A percentile compares a stretch with the other conserved stretches of the same genome.
Evolutionary conservation across 345 rosid species (phyloP).

Genomic region (Eucalyptus curtisii): DNA sequence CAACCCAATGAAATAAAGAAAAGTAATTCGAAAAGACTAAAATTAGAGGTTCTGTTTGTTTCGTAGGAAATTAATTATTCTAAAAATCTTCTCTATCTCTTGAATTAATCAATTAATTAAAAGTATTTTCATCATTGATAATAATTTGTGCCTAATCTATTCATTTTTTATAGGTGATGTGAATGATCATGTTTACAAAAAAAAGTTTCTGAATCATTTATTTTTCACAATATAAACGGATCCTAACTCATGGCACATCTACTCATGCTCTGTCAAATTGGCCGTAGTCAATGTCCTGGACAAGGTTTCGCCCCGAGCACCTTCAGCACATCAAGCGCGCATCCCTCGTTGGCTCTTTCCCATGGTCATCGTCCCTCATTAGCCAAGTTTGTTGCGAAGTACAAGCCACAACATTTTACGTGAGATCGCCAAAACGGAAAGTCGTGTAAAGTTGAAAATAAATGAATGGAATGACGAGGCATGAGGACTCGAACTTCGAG

Average conservation of each 20-base stretch:
- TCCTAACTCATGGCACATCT: background rate
- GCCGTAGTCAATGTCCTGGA: background rate
- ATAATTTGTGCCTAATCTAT: background rate
- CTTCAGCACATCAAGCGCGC: too few relatives aligned
- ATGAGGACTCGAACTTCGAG: background rate
- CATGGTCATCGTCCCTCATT: too few relatives aligned
- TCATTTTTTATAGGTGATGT: fast-evolving
- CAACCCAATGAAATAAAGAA: background rate
- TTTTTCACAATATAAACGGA: too few relatives aligned
- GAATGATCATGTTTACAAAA: too few relatives aligned
- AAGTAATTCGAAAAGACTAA: background rate
- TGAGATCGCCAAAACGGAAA: too few relatives aligned
- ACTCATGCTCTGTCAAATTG: too few relatives aligned
- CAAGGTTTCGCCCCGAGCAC: background rate
- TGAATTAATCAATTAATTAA: background rate
- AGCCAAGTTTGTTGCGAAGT: too few relatives aligned
- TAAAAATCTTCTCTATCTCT: background rate
- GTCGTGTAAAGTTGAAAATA: too few relatives aligned
- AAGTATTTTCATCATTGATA: too few relatives aligned
- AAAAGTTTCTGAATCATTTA: too few relatives aligned
- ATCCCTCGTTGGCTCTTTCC: background rate
- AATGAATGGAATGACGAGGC: background rate
- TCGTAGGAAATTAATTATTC: fast-evolving
- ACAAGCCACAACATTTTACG: background rate
- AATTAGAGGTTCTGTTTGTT: background rate